Evolutionary conservation across 2,329 filamentous ascomycete species (phyloP), one percentile per base, ranked within the genome.

Genomic region (Beauveria scarabaeidicola): DNA sequence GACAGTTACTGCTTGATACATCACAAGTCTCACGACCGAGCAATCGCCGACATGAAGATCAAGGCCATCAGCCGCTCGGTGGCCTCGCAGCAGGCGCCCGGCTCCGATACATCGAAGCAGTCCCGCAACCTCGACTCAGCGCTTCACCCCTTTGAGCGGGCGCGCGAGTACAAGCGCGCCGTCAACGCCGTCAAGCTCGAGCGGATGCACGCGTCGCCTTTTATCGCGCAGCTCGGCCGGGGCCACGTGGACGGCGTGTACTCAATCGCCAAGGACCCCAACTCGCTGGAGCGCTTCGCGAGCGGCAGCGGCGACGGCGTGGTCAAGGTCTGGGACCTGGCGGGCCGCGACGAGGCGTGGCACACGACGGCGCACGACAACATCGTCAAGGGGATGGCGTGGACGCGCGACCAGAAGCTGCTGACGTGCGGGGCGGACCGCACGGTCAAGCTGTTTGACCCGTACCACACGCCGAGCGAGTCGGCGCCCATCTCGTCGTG

Each of bases 201-300:
- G 75, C 88, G 92, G 66, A 93, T 97, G 88, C 96, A 96, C 73
- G 82, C 78, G 8, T 75, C 77, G 61, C 78, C 79, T 3, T 96
- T 96, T 69, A 76, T 99, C 48, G 89, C 83, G 1, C 90, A 97
- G 72, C 84, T 99, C 25, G 93, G 93, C 58, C 81, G 84, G 36
- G 93, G 94, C 21, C 94, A 99, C 74, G 90, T 97, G 59, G 94
- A 99, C 69, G 94, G 94, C 63, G 74, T 77, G 40, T 94, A 93
- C 72, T 84, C 84, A 40, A 84, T 94, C 72, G 87, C 88, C 61
- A 91, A 91, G 72, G 90, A 94, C 66, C 88, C 88, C 7, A 85
- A 84, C 65, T 87, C 86, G 8, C 75, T 93, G 27, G 82, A 90
- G 66, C 79, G 86, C 60, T 83, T 92, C 66, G 90, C 91, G 7